A percentile compares a stretch with the other conserved stretches of the same genome.
Conservation (phyloP, 2,329 filamentous ascomycete species). For the Penicillium janthinellum region DNA sequence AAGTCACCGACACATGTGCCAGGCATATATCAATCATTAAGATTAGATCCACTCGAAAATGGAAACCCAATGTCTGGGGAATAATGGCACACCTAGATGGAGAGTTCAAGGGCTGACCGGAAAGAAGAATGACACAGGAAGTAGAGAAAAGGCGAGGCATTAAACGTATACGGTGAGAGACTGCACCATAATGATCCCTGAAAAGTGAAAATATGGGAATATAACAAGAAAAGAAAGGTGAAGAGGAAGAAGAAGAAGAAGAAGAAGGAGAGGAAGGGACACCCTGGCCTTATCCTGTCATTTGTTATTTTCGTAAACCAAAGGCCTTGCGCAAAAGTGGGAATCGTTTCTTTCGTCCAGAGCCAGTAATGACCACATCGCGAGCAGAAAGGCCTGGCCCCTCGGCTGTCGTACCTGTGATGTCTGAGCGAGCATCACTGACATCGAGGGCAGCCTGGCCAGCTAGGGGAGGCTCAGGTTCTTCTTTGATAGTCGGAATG, state of each 20-base stretch:
- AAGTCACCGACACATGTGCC: slow-evolving; percentile 5
- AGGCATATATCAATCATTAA: slow-evolving; percentile 27
- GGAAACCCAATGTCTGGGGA: background rate
- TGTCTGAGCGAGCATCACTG: slow-evolving; percentile 18
- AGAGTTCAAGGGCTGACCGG: background rate
- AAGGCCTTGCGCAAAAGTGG: slow-evolving; percentile 49
- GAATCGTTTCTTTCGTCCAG: slow-evolving; percentile 50
- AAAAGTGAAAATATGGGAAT: background rate
- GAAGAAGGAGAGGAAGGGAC: background rate
- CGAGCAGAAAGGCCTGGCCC: slow-evolving; percentile 20
- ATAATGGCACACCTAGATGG: background rate
- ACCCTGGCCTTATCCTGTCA: background rate
- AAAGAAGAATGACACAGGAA: background rate
- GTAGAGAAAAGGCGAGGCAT: slow-evolving; percentile 6
- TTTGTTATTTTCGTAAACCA: slow-evolving; percentile 35
- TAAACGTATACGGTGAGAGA: slow-evolving; percentile 13
- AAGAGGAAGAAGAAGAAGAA: background rate
- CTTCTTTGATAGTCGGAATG: slow-evolving; percentile 11
- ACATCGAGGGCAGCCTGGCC: slow-evolving; percentile 9
- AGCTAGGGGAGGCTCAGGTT: slow-evolving; percentile 10
- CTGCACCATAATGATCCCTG: slow-evolving; percentile 9
- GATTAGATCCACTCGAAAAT: slow-evolving; percentile 25
- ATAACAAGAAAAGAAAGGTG: background rate
- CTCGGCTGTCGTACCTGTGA: slow-evolving; percentile 17
- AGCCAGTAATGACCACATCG: slow-evolving; percentile 38